These are phyloP conservation scores for Fusarium nisikadoi DNA, from an alignment of 2,329 filamentous ascomycete species.

Conservation along the genomic window DNA sequence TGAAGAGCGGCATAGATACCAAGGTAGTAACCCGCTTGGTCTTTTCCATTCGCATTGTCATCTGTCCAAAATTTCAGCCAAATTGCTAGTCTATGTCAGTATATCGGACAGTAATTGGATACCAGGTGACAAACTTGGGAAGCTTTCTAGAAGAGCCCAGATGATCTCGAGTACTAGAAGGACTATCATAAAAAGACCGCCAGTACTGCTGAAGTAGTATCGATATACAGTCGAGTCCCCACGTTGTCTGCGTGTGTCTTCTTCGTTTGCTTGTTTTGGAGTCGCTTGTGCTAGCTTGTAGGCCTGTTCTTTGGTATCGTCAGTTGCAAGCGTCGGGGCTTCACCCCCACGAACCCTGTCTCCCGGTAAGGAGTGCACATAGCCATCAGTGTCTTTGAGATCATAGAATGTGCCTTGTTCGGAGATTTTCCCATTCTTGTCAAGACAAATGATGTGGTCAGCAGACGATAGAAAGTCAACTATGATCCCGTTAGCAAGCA, in stretches of 20 bases:
- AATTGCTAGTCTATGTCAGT: conserved; percentile 36
- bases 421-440: conserved; percentile 19
- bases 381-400: conserved; percentile 20
- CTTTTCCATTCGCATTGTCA: conserved; percentile 20
- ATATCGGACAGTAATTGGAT: not conserved
- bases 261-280: not conserved
- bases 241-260: conserved; percentile 43
- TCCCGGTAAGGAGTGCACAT: conserved; percentile 10
- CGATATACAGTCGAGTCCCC: conserved; percentile 45
- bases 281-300: conserved; percentile 9
- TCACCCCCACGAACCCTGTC: not conserved
- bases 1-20: conserved; percentile 43
- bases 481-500: conserved; percentile 25
- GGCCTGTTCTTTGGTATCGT: not conserved
- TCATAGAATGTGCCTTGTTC: conserved; percentile 49
- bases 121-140: conserved; percentile 42
- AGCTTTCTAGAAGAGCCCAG: conserved; percentile 45
- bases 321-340: not conserved
- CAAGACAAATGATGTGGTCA: conserved; percentile 39
- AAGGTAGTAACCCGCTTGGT: conserved; percentile 36
- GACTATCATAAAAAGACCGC: conserved; percentile 27
- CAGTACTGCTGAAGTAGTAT: conserved; percentile 47
- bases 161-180: conserved; percentile 40
- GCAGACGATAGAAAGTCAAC: conserved; percentile 45
- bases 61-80: conserved; percentile 49